Evolutionary conservation across 164 flowering plant genomes (phyloP).

Genomic region (Vitis rupestris): DNA sequence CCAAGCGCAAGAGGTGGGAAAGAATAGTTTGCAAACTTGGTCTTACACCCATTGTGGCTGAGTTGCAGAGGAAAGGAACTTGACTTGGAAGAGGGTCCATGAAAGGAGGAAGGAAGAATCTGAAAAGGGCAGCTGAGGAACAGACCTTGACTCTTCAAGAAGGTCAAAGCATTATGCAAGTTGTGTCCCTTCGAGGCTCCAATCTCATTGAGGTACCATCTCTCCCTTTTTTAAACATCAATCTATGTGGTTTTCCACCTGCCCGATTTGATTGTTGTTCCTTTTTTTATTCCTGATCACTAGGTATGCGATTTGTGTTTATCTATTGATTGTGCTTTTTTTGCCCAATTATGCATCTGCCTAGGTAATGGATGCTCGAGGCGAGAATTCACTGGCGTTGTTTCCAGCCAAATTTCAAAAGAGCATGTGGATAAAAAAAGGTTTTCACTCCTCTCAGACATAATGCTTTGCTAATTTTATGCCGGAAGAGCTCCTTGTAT

Average conservation of each 20-base stretch:
- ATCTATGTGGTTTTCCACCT: not conserved
- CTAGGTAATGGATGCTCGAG: slow-evolving; percentile 76
- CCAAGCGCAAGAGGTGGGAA: too few relatives aligned
- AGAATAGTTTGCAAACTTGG: too few relatives aligned
- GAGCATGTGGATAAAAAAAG: slow-evolving; percentile 89
- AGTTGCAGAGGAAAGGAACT: too few relatives aligned
- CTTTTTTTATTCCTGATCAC: not conserved
- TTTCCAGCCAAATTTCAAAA: slow-evolving; percentile 93
- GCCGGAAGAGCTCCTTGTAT: not conserved
- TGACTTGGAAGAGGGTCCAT: slow-evolving; percentile 14
- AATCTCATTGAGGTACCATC: slow-evolving; percentile 67
- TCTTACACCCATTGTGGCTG: too few relatives aligned
- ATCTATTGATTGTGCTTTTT: not conserved
- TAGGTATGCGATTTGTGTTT: too few relatives aligned
- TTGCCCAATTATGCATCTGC: not conserved
- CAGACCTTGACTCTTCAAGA: slow-evolving; percentile 40
- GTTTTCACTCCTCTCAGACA: slow-evolving; percentile 21
- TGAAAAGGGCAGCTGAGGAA: slow-evolving; percentile 64
- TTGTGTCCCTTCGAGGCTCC: slow-evolving; percentile 76
- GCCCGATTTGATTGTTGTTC: not conserved
- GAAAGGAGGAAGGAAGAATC: slow-evolving; percentile 86
- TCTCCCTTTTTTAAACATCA: not conserved
- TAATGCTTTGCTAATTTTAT: not conserved
- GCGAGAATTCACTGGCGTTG: slow-evolving; percentile 64
- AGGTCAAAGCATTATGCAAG: slow-evolving; percentile 73